A percentile compares a stretch with the other conserved stretches of the same genome.
Evolutionary conservation across 2,329 filamentous ascomycete genomes (phyloP).

Genomic region (Colletotrichum australisinense): DNA sequence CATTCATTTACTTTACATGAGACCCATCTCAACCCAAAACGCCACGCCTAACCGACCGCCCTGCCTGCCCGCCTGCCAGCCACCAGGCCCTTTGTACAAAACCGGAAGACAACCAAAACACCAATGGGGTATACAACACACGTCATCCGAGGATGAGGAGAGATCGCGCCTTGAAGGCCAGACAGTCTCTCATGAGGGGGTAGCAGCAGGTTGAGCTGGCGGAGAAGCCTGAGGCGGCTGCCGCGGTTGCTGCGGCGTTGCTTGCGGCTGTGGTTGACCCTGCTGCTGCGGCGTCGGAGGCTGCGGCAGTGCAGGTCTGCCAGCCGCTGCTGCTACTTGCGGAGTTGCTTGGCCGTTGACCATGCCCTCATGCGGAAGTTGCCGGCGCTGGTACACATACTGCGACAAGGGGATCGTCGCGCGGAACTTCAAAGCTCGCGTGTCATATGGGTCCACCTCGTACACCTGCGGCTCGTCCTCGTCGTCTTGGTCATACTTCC

Average conservation of each 20-base stretch:
- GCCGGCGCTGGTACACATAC: conserved; percentile 53
- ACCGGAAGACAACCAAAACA: conserved; percentile 34
- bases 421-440: conserved; percentile 68
- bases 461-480: conserved; percentile 83
- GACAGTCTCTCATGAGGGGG: conserved; percentile 16
- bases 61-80: conserved; percentile 30
- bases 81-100: conserved; percentile 23
- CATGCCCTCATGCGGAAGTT: conserved; percentile 41
- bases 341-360: conserved; percentile 34
- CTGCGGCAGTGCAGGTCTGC: conserved; percentile 38
- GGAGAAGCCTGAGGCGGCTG: conserved; percentile 18
- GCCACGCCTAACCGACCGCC: conserved; percentile 32
- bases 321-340: conserved; percentile 22
- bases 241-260: conserved; percentile 38
- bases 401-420: conserved; percentile 66
- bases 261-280: conserved; percentile 33
- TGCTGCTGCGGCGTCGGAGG: conserved; percentile 39
- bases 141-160: conserved; percentile 29
- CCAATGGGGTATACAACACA: conserved; percentile 34
- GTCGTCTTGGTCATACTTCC: conserved; percentile 90
- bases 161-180: not conserved
- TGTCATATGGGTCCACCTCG: conserved; percentile 78
- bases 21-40: conserved; percentile 25
- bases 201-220: conserved; percentile 10
- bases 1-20: conserved; percentile 33